A percentile compares a stretch with the other conserved stretches of the same genome.
Conservation (phyloP, 352 stramenopile genomes). For the Globisporangium lucens region DNA sequence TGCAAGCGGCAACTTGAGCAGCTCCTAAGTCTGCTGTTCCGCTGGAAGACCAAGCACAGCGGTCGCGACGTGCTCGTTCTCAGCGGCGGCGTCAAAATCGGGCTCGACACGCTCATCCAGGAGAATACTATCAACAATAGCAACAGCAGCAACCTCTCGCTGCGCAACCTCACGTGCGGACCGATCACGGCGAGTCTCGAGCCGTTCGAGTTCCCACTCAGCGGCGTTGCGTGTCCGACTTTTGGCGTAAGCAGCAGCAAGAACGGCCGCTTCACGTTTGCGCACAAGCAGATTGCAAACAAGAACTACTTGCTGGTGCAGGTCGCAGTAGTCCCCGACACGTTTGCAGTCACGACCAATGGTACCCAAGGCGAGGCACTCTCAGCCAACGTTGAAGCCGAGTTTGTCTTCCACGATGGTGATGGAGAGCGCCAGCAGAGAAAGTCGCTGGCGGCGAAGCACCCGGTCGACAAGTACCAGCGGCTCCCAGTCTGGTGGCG, state of each 20-base stretch:
- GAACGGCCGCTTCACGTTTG: constrained; percentile 61
- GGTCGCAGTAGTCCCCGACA: constrained; percentile 23
- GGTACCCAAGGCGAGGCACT: constrained; percentile 11
- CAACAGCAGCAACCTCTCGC: constrained; percentile 32
- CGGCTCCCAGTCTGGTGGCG: constrained; percentile 58
- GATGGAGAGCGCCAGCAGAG: constrained; percentile 12
- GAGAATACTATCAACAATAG: constrained; percentile 18
- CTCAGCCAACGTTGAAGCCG: constrained; percentile 34
- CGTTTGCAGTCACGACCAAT: constrained; percentile 4
- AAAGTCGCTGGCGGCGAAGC: constrained; percentile 18
- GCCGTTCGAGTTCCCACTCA: constrained; percentile 45
- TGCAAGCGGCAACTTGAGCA: constrained; percentile 70
- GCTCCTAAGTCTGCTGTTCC: constrained; percentile 63
- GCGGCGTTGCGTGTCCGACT: constrained; percentile 47
- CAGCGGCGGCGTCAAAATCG: constrained; percentile 61
- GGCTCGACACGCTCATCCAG: constrained; percentile 59
- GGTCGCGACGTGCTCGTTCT: constrained; percentile 68
- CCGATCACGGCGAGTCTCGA: constrained; percentile 55
- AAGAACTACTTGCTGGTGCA: constrained; percentile 65
- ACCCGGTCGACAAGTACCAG: constrained; percentile 37
- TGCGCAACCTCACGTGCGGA: constrained; percentile 60
- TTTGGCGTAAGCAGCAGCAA: constrained; percentile 28
- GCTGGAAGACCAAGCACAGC: constrained; percentile 69
- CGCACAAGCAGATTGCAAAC: constrained; percentile 33
- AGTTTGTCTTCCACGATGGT: constrained; percentile 44